A percentile compares a stretch with the other conserved stretches of the same genome.
Evolutionary conservation across 2,329 filamentous ascomycete species (phyloP).

Genomic region (Cladophialophora chaetospira): DNA sequence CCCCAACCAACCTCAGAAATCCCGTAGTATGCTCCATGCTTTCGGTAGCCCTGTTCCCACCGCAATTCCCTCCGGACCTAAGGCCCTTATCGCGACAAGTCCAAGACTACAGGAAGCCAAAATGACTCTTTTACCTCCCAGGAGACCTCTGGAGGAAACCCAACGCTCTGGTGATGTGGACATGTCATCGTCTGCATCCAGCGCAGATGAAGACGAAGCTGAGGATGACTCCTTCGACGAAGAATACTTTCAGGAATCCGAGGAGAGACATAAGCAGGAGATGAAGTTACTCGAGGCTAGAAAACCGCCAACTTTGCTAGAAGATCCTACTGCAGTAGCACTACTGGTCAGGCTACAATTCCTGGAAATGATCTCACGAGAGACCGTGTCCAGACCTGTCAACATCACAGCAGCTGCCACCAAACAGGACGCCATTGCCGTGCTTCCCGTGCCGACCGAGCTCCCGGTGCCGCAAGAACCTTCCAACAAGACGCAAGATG

Average conservation of each 20-base stretch:
- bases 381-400: conserved; percentile 33
- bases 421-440: conserved; percentile 44
- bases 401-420: conserved; percentile 44
- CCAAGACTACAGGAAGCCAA: conserved; percentile 22
- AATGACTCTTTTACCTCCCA: conserved; percentile 15
- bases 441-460: conserved; percentile 29
- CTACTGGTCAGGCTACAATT: conserved; percentile 48
- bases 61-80: conserved; percentile 24
- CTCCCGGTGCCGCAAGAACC: conserved; percentile 28
- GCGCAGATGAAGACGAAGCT: conserved; percentile 51
- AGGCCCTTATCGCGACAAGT: conserved; percentile 20
- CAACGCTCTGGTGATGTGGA: conserved; percentile 27
- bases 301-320: conserved; percentile 45
- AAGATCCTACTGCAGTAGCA: conserved; percentile 45
- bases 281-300: conserved; percentile 46
- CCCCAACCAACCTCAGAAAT: conserved; percentile 18
- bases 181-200: conserved; percentile 33
- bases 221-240: conserved; percentile 46
- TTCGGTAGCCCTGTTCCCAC: conserved; percentile 11
- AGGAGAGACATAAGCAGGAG: conserved; percentile 48
- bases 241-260: conserved; percentile 50
- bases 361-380: conserved; percentile 46
- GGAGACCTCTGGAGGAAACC: conserved; percentile 8
- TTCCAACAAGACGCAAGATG: conserved; percentile 33
- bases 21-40: conserved; percentile 4